These are phyloP conservation scores for Aspergillus sojae DNA, from an alignment of 2,329 filamentous ascomycete species.

Conservation along the genomic window DNA sequence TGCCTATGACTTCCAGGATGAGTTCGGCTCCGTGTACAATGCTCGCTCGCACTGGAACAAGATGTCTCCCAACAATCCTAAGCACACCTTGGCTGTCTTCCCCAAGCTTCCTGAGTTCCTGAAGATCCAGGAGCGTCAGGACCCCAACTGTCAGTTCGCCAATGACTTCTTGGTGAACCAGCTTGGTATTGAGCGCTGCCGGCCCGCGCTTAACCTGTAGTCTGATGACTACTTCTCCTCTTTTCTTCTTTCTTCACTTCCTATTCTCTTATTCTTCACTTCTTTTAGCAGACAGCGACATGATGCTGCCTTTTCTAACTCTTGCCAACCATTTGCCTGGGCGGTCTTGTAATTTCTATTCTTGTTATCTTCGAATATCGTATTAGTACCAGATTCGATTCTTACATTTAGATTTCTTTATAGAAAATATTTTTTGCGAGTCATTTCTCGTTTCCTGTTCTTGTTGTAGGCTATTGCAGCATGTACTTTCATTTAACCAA, in stretches of 20 bases:
- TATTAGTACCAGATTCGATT: not conserved
- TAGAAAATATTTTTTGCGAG: not conserved
- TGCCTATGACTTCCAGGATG: constrained; percentile 16
- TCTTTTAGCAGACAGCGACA: not conserved
- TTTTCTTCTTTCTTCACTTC: not conserved
- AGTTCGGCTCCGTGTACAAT: constrained; percentile 20
- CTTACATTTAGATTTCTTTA: not conserved
- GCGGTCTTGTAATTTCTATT: not conserved
- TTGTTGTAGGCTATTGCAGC: not conserved
- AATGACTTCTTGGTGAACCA: constrained; percentile 21
- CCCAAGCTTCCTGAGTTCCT: constrained; percentile 21
- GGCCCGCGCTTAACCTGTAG: not conserved
- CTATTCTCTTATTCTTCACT: not conserved
- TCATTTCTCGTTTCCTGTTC: not conserved
- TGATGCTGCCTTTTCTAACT: not conserved
- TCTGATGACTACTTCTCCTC: too few species aligned
- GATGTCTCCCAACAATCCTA: constrained; percentile 19
- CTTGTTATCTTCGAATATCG: not conserved
- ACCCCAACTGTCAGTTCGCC: constrained; percentile 24
- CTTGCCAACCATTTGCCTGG: not conserved
- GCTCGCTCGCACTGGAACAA: constrained; percentile 25
- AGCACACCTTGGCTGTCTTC: constrained; percentile 13
- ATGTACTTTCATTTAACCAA: not conserved
- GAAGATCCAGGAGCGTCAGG: constrained; percentile 19
- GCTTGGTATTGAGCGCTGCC: constrained; percentile 21